Evolutionary conservation across 495 filamentous ascomycete genomes (phyloP).

Genomic region (Aspergillus haitiensis): DNA sequence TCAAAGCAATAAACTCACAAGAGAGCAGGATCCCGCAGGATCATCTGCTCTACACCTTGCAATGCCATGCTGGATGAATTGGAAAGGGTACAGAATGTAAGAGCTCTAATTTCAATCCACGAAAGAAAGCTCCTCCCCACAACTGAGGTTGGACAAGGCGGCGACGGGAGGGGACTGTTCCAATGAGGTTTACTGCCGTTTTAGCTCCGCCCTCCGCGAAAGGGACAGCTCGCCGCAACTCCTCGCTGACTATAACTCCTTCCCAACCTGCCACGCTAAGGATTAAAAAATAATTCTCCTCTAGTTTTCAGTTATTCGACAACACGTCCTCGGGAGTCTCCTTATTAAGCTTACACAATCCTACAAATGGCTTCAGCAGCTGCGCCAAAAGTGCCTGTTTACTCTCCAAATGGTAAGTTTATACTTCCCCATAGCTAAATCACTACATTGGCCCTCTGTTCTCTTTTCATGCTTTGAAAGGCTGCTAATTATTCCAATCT

Average conservation of each 20-base stretch:
- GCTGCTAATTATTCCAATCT: slow-evolving; percentile 9
- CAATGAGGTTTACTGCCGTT: slow-evolving; percentile 27
- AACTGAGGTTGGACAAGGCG: slow-evolving; percentile 17
- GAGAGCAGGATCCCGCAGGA: slow-evolving; percentile 97
- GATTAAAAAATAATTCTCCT: not conserved
- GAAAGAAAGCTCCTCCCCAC: slow-evolving; percentile 19
- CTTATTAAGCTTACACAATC: not conserved
- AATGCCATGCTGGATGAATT: slow-evolving; percentile 62
- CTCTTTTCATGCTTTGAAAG: not conserved
- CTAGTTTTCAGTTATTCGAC: slow-evolving; percentile 2
- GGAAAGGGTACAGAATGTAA: not conserved
- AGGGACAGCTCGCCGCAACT: slow-evolving; percentile 50
- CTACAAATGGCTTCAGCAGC: slow-evolving; percentile 31
- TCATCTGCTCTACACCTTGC: slow-evolving; percentile 84
- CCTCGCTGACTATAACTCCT: slow-evolving; percentile 5
- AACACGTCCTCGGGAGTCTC: not conserved
- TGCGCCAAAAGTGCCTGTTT: slow-evolving; percentile 46
- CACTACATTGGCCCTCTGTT: slow-evolving; percentile 22
- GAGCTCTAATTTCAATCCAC: not conserved
- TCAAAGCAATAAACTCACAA: slow-evolving; percentile 61
- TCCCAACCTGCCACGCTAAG: not conserved
- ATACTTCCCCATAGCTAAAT: slow-evolving; percentile 15
- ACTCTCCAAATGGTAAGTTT: slow-evolving; percentile 48
- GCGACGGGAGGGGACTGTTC: not conserved
- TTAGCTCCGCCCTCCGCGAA: slow-evolving; percentile 41